Conservation (phyloP, 176 grass and related monocot genomes). For the Cymbopogon citratus region DNA sequence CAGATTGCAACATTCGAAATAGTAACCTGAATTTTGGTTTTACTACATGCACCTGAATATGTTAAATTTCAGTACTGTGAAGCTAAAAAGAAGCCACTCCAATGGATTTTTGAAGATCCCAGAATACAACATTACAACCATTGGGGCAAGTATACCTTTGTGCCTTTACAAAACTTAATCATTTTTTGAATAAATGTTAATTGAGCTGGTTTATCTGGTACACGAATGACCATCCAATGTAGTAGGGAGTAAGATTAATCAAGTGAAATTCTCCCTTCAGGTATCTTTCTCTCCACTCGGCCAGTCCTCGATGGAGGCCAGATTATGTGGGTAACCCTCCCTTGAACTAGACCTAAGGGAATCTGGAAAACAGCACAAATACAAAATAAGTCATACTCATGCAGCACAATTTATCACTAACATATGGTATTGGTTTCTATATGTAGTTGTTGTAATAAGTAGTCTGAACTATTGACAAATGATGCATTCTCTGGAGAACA, state of each 20-base stretch:
- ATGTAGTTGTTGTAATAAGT: background rate
- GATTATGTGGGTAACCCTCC: constrained; percentile 71
- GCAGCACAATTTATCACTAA: background rate
- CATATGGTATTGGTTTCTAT: background rate
- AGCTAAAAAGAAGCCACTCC: background rate
- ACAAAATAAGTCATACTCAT: background rate
- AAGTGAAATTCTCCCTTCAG: constrained; percentile 36
- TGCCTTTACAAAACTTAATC: background rate
- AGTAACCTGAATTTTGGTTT: no score
- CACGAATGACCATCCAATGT: background rate
- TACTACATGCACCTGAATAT: no score
- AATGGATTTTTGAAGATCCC: background rate
- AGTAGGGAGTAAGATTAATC: constrained; percentile 21
- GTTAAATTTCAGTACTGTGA: background rate
- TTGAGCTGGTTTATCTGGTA: background rate
- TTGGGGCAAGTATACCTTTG: background rate
- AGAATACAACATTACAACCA: background rate
- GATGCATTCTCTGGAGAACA: background rate
- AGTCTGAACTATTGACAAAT: background rate
- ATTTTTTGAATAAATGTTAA: background rate
- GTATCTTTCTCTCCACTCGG: constrained; percentile 53
- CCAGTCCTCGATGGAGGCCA: constrained; percentile 79
- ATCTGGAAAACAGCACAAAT: constrained; percentile 44
- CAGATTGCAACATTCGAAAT: no score
- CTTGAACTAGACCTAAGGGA: constrained; percentile 69